Conservation (phyloP, 306 rosid genomes). For the Macrotyloma uniflorum region DNA sequence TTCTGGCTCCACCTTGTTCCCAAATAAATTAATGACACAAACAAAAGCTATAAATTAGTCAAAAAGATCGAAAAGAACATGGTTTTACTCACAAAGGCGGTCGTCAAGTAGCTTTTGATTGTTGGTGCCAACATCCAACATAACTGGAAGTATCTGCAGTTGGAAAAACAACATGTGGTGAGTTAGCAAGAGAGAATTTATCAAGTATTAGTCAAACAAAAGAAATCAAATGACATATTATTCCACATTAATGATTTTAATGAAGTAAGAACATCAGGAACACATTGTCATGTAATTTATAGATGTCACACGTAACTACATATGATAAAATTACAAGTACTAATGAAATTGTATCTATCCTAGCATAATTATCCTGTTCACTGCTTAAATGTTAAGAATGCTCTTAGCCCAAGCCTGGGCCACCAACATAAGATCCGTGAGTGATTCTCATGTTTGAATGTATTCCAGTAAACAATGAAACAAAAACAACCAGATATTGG, state of each 20-base stretch:
- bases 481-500: conserved; percentile 7
- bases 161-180: conserved; percentile 36
- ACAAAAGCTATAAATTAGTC: conserved; percentile 21
- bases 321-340: conserved; percentile 25
- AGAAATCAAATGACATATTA: conserved; percentile 19
- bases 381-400: conserved; percentile 21
- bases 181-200: conserved; percentile 26
- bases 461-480: conserved; percentile 3
- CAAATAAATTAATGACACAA: conserved; percentile 15
- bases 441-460: conserved; percentile 6
- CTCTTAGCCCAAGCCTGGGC: neutral
- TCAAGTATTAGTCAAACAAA: conserved; percentile 4
- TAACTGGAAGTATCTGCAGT: conserved; percentile 90
- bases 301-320: conserved; percentile 10
- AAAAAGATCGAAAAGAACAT: conserved; percentile 23
- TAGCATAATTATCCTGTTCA: conserved; percentile 18
- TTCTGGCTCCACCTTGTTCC: too few species aligned
- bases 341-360: conserved; percentile 25
- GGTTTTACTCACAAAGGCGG: conserved; percentile 81
- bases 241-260: conserved; percentile 10
- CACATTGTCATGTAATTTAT: neutral
- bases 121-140: conserved; percentile 98
- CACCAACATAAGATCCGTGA: conserved; percentile 11
- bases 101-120: conserved; percentile 89
- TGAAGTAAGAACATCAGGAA: conserved; percentile 23